Evolutionary conservation across 192 early-diverging fungal species (phyloP).

Genomic region (Oehlia diaphana): DNA sequence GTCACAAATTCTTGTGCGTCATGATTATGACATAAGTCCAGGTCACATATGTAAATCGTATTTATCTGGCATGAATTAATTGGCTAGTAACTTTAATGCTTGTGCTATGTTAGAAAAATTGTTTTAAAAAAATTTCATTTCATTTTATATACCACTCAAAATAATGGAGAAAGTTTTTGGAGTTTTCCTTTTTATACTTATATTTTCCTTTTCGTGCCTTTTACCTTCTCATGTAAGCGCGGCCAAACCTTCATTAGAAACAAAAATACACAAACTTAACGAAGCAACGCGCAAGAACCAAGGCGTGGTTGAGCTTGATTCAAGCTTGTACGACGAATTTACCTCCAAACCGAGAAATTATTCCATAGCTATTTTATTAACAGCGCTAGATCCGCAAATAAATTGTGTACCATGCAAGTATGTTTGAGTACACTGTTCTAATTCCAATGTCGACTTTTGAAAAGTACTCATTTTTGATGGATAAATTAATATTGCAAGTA

Average conservation of each 20-base stretch:
- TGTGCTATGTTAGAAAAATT: no score
- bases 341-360: conserved; percentile 69
- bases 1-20: no score
- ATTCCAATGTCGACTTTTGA: background rate
- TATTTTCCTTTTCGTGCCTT: background rate
- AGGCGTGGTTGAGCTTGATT: conserved; percentile 57
- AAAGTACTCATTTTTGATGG: background rate
- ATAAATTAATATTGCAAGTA: no score
- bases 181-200: background rate
- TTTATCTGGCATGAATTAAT: background rate
- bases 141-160: background rate
- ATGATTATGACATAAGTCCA: no score
- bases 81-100: no score
- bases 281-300: conserved; percentile 29
- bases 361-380: conserved; percentile 64
- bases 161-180: background rate
- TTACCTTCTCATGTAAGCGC: background rate
- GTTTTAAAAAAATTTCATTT: no score
- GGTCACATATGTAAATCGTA: no score
- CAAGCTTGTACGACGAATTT: conserved; percentile 53
- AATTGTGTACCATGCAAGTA: conserved; percentile 77
- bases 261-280: conserved; percentile 32
- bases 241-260: conserved; percentile 21
- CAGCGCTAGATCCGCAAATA: conserved; percentile 61
- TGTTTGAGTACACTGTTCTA: background rate